A percentile compares a stretch with the other conserved stretches of the same genome.
Conservation (phyloP, 345 rosid genomes). For the Syzygium oleosum region DNA sequence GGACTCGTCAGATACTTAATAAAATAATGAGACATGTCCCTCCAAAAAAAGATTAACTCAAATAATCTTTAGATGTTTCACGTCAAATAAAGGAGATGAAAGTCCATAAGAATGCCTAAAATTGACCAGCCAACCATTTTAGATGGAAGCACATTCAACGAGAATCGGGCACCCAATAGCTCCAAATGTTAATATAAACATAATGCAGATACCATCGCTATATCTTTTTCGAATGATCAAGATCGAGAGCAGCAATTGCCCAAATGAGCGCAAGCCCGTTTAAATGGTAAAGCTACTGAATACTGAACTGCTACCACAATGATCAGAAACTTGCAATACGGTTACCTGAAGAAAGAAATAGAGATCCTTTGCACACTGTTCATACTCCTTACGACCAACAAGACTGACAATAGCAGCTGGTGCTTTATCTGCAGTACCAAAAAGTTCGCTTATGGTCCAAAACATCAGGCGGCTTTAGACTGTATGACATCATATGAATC, state of each 20-base stretch:
- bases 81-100: neutral
- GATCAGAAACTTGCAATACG: neutral
- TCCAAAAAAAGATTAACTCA: neutral
- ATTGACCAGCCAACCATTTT: neutral
- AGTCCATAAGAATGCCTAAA: neutral
- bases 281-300: neutral
- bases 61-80: neutral
- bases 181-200: neutral
- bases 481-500: neutral
- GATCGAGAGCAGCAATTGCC: neutral
- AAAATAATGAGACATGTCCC: neutral
- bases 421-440: constrained; percentile 56
- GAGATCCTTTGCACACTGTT: constrained; percentile 83
- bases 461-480: neutral
- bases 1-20: neutral
- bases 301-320: neutral
- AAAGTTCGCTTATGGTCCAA: neutral
- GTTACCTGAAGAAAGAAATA: constrained; percentile 92
- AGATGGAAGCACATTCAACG: neutral
- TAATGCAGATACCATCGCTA: neutral
- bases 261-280: neutral
- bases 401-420: constrained; percentile 75
- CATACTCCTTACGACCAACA: constrained; percentile 89
- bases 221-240: neutral
- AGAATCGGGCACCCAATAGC: neutral